Evolutionary conservation across 306 rosid genomes (phyloP).

Genomic region (Cucurbita ficifolia): DNA sequence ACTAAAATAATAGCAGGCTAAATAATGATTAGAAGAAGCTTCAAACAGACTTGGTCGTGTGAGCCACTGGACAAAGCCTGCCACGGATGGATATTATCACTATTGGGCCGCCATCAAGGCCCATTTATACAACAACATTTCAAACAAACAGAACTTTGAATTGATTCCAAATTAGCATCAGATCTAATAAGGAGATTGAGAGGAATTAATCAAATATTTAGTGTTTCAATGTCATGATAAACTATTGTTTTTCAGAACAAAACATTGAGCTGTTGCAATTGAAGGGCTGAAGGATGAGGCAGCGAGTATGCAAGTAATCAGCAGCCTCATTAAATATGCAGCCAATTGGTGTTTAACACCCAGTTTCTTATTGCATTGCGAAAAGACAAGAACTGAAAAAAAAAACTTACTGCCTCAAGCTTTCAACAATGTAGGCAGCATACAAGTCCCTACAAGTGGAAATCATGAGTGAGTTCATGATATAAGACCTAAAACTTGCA

Average conservation of each 20-base stretch:
- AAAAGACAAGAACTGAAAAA: neutral
- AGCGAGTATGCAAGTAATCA: neutral
- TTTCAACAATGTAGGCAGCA: conserved; percentile 79
- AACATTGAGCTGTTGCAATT: neutral
- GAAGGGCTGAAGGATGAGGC: neutral
- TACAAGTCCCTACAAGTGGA: conserved; percentile 67
- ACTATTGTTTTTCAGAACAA: neutral
- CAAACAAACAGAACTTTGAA: neutral
- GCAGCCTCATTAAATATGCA: neutral
- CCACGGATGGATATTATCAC: neutral
- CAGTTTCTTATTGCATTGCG: neutral
- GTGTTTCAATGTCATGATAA: too few relatives aligned
- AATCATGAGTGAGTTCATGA: conserved; percentile 2
- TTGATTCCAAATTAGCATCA: neutral
- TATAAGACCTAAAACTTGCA: neutral
- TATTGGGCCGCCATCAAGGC: neutral
- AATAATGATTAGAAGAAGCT: conserved; percentile 2
- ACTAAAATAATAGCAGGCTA: conserved; percentile 4
- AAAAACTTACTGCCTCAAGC: conserved; percentile 69
- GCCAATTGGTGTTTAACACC: neutral
- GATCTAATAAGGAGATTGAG: too few relatives aligned
- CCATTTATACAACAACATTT: neutral
- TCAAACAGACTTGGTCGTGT: neutral
- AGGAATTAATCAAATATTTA: too few relatives aligned
- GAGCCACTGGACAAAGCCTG: neutral